A percentile compares a stretch with the other conserved stretches of the same genome.
Conservation (phyloP, 1,139 yeast genomes). For the Candida sp. region DNA sequence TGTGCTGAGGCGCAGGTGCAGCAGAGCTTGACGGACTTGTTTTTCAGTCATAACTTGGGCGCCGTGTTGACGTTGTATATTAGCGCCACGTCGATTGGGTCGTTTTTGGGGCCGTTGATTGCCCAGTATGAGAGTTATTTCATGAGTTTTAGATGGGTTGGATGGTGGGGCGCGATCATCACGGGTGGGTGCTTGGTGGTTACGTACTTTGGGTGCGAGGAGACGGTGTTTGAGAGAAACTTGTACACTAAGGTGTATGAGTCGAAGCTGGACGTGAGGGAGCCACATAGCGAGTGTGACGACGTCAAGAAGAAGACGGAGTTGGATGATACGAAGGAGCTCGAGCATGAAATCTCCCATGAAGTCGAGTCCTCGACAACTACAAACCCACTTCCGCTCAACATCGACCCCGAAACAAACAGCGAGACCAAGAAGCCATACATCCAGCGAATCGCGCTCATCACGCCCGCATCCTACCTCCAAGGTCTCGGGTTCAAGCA, state of each 20-base stretch:
- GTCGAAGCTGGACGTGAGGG: background rate
- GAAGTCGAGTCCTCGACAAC: background rate
- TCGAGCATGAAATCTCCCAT: background rate
- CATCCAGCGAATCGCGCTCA: slow-evolving; percentile 57
- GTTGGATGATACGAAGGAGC: background rate
- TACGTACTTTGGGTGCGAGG: slow-evolving; percentile 67
- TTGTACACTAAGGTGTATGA: slow-evolving; percentile 8
- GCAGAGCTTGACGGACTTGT: slow-evolving; percentile 74
- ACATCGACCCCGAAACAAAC: slow-evolving; percentile 12
- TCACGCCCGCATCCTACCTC: slow-evolving; percentile 72
- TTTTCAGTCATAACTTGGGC: slow-evolving; percentile 81
- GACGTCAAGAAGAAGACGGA: background rate
- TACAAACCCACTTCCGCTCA: background rate
- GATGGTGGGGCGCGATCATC: slow-evolving; percentile 79
- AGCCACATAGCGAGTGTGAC: too few species aligned
- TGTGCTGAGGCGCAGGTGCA: slow-evolving; percentile 92
- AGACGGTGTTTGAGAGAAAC: slow-evolving; percentile 66
- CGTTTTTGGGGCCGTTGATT: slow-evolving; percentile 80
- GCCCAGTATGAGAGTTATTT: slow-evolving; percentile 49
- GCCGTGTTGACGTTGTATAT: slow-evolving; percentile 78
- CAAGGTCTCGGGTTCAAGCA: slow-evolving; percentile 74
- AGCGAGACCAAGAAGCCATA: slow-evolving; percentile 51
- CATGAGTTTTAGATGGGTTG: slow-evolving; percentile 73
- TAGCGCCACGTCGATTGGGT: slow-evolving; percentile 79
- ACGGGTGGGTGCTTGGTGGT: slow-evolving; percentile 63